Evolutionary conservation across 2,329 filamentous ascomycete species (phyloP), one percentile per base, ranked within the genome.

Genomic region (Aureobasidium sp.): DNA sequence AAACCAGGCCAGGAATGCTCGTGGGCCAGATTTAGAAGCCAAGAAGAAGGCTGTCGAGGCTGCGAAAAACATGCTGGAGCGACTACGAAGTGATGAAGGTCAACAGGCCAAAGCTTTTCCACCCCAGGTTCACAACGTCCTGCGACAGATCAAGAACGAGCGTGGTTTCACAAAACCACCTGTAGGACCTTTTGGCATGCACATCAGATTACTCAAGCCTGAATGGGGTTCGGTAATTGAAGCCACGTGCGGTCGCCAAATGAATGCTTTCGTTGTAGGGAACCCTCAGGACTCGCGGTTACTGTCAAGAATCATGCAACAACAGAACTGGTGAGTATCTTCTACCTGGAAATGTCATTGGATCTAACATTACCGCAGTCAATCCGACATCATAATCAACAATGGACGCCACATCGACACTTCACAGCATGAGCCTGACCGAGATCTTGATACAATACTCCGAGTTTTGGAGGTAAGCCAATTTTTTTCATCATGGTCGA

Each of bases 201-300:
- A 96, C 73, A 85, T 99, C 60, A 90, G 89, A 70, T 82, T 99
- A 29, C 81, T 89, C 42, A 90, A 95, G 70, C 91, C 93, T 1
- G 86, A 93, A 71, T 99, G 96, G 96, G 92, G 91, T 1, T 87
- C 88, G 0, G 89, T 97, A 50, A 78, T 99, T 18, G 96, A 99
- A 75, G 91, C 87, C 68, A 88, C 88, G 1, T 85, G 97, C 53
- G 93, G 93, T n/a, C 79, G 78, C 4, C 84, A 81, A 0, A 81
- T 98, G 38, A 91, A 89, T 68, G 90, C 88, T 1, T 99, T 98
- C 74, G 87, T 97, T 59, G 95, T 98, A 48, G 90, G 88, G 8
- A 93, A 84, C 76, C 93, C 93, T 73, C 79, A 83, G 16, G 96
- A 99, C 75, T 90, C 93, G 75, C 84, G 85, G n/a, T 84, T 88